Percentiles rank a stretch among this genome's conserved stretches.
These are phyloP conservation scores for Bruguiera hainesii DNA, from an alignment of 441 rosid genomes.

Conservation along the genomic window DNA sequence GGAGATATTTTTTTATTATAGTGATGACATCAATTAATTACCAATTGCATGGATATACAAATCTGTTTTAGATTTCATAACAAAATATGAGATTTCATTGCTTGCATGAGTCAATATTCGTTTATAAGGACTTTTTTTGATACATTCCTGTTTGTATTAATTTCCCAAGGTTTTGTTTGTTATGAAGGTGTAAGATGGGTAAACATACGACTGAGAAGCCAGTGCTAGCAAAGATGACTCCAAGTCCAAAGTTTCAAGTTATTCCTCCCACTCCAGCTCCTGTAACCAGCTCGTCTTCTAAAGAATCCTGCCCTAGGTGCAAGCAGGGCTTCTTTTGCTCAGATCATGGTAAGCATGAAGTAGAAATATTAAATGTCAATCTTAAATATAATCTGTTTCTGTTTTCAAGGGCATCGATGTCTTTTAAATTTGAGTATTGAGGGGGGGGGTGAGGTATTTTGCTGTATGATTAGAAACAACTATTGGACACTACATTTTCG, in stretches of 20 bases:
- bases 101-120: too few relatives aligned
- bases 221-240: conserved; percentile 41
- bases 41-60: too few relatives aligned
- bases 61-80: too few relatives aligned
- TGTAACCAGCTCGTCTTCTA: conserved; percentile 37
- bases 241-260: conserved; percentile 32
- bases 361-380: background rate
- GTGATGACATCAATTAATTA: too few relatives aligned
- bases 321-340: conserved; percentile 97
- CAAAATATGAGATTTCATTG: too few relatives aligned
- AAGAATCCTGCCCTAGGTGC: conserved; percentile 78
- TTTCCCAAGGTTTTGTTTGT: conserved; percentile 8
- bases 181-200: conserved; percentile 84
- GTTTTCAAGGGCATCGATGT: background rate
- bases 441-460: background rate
- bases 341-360: conserved; percentile 60
- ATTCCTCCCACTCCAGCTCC: conserved; percentile 35
- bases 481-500: background rate
- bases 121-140: too few relatives aligned
- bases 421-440: background rate
- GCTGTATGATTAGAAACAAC: background rate
- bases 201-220: conserved; percentile 95
- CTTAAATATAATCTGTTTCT: background rate
- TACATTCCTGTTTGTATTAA: too few relatives aligned
- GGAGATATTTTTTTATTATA: too few relatives aligned